These are phyloP conservation scores for Casuarina glauca DNA, from an alignment of 306 rosid genomes.

Conservation along the genomic window DNA sequence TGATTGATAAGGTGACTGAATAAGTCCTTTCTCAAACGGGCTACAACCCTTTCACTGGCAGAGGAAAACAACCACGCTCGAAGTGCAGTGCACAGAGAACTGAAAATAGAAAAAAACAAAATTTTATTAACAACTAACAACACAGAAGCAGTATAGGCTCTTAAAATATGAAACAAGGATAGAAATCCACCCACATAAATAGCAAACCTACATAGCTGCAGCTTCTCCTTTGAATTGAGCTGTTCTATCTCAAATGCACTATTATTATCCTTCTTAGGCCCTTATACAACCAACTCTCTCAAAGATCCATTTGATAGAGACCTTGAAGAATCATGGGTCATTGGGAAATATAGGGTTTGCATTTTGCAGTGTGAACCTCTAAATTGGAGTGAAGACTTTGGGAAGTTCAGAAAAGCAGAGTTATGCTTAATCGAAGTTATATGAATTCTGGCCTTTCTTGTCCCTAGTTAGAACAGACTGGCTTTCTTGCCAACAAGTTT, in stretches of 20 bases:
- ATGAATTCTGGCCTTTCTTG: not conserved
- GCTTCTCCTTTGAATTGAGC: not conserved
- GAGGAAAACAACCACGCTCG: slow-evolving; percentile 53
- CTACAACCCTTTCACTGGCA: slow-evolving; percentile 53
- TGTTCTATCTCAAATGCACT: not conserved
- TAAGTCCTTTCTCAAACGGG: slow-evolving; percentile 48
- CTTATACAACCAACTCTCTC: not conserved
- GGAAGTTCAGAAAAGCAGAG: not conserved
- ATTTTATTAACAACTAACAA: not conserved
- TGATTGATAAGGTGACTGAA: slow-evolving; percentile 46
- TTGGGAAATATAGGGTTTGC: not conserved
- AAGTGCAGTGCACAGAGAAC: slow-evolving; percentile 46
- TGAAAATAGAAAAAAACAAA: slow-evolving; percentile 25
- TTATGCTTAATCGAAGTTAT: not conserved
- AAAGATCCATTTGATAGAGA: not conserved
- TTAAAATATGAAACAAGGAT: not conserved
- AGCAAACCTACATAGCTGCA: not conserved
- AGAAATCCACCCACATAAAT: not conserved
- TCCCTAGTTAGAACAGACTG: not conserved
- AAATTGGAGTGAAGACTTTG: not conserved
- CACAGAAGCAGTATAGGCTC: not conserved
- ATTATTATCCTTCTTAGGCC: not conserved
- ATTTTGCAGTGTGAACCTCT: not conserved
- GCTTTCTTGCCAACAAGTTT: not conserved
- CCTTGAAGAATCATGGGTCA: not conserved